Evolutionary conservation across 768 basidiomycete genomes (phyloP), one percentile per base, ranked within the genome.

Genomic region (Podaxis rugospora): DNA sequence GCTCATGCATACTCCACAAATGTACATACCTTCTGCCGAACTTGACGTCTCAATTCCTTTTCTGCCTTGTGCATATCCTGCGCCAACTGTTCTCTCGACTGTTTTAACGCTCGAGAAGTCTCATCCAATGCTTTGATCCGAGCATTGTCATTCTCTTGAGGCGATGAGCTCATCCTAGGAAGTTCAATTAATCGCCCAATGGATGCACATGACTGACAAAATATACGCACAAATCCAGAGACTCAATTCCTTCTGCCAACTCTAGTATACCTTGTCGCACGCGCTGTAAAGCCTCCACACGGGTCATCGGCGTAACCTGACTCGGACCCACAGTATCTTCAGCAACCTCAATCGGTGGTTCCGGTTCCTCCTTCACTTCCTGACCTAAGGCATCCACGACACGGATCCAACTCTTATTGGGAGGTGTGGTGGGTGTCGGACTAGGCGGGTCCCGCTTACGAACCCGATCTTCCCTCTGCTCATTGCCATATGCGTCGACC

Each of bases 351-450:
- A 51, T 61, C 44, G 59, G 7, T 51, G 55, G 68, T 63, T 62
- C 68, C 14, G 7, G 11, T 37, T 57, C 62, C 4, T 74, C 76
- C 56, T 80, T 77, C 14, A 88, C 75, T 65, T 86, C 83, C 55
- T 75, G 79, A 6, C 88, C 89, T 82, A 88, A 85, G 4, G 86
- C 86, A 68, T 92, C 89, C 44, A 89, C 80, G 36, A 90, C 73
- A 46, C 87, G 81, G 53, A 90, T 75, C 25, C 70, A 66, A 63
- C 76, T 81, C 65, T 70, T 78, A 55, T 65, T 80, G 9, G 70
- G 65, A 57, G 67, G 62, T 32, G 66, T 64, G 42, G 63, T 44
- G 52, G 55, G 52, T 36, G 54, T 59, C 1, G 62, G 59, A 14
- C 62, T 49, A 25, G 65, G 55, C 40, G 55, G 51, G 40, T 59